Evolutionary conservation across 2,329 filamentous ascomycete species (phyloP).

Genomic region (Botrytis tulipae): DNA sequence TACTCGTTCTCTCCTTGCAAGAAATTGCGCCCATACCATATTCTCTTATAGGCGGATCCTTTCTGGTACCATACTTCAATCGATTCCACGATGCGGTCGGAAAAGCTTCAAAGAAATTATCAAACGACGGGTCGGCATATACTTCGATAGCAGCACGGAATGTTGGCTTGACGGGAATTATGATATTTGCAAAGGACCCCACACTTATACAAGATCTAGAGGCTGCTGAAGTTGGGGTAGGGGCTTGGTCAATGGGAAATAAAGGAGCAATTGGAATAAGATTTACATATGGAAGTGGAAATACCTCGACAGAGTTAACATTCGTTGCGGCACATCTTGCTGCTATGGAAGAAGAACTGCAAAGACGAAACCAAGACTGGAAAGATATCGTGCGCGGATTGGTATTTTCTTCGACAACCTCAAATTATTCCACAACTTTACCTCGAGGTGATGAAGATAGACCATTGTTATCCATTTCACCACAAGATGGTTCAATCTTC

Average conservation of each 20-base stretch:
- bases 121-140: constrained; percentile 49
- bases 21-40: constrained; percentile 84
- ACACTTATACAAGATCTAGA: constrained; percentile 63
- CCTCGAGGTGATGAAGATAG: constrained; percentile 39
- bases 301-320: constrained; percentile 62
- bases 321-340: constrained; percentile 88
- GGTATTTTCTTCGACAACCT: constrained; percentile 60
- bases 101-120: constrained; percentile 53
- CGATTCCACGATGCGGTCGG: constrained; percentile 70
- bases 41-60: constrained; percentile 81
- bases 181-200: constrained; percentile 74
- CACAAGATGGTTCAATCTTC: constrained; percentile 63
- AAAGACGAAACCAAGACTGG: constrained; percentile 84
- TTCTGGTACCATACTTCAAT: constrained; percentile 72
- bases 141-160: constrained; percentile 69
- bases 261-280: constrained; percentile 87
- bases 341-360: constrained; percentile 77
- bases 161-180: constrained; percentile 84
- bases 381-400: constrained; percentile 75
- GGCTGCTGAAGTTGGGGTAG: constrained; percentile 80
- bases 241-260: constrained; percentile 85
- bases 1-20: constrained; percentile 71
- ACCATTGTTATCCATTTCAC: constrained; percentile 44
- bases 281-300: constrained; percentile 53
- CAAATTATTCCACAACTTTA: constrained; percentile 24